These are phyloP conservation scores for Rhizoctonia solani DNA, from an alignment of 1,284 basidiomycete species.

Conservation along the genomic window DNA sequence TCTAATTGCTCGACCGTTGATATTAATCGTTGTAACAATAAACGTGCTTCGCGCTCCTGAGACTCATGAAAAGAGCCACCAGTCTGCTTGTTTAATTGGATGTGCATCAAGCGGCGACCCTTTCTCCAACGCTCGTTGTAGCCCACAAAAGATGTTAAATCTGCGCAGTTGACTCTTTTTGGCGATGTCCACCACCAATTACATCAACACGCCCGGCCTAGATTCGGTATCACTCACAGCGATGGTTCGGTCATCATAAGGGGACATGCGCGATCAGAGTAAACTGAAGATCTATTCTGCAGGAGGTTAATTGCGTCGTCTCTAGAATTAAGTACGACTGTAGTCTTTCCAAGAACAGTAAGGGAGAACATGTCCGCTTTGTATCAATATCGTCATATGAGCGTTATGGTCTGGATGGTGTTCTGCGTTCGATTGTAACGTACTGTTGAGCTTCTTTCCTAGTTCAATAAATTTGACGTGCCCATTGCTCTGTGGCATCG, in stretches of 20 bases:
- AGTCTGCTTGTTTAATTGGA: constrained; percentile 11
- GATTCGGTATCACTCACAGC: constrained; percentile 4
- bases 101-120: background rate
- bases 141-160: background rate
- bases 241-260: constrained; percentile 10
- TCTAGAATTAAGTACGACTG: background rate
- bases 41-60: background rate
- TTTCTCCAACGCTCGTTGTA: constrained; percentile 22
- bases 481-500: background rate
- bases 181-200: too few species aligned
- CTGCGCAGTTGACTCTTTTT: constrained; percentile 12
- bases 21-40: background rate
- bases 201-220: background rate
- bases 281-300: constrained; percentile 11
- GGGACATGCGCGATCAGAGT: constrained; percentile 7
- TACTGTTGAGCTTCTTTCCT: constrained; percentile 5
- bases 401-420: background rate
- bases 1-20: background rate
- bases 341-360: constrained; percentile 1
- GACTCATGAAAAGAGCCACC: background rate
- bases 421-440: background rate
- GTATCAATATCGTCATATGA: background rate
- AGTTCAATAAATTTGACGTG: background rate
- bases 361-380: constrained; percentile 17
- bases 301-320: constrained; percentile 9